A percentile compares a stretch with the other conserved stretches of the same genome.
These are phyloP conservation scores for Lanmaoa rubissima DNA, from an alignment of 768 basidiomycete genomes.

Conservation along the genomic window DNA sequence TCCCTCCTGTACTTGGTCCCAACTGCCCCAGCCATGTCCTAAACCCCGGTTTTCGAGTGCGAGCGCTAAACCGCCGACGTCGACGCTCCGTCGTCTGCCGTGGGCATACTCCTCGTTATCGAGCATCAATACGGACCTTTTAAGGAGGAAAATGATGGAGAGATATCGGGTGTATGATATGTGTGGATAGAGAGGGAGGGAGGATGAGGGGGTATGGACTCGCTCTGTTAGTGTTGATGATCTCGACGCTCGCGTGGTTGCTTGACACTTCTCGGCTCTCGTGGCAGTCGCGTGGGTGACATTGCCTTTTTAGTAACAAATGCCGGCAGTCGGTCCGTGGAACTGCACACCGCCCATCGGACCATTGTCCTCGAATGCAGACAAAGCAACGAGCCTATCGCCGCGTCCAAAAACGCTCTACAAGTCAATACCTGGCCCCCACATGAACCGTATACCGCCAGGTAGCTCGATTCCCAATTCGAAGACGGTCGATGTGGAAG, in stretches of 20 bases:
- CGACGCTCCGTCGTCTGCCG: slow-evolving; percentile 71
- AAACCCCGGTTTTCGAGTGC: slow-evolving; percentile 62
- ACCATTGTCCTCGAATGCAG: background rate
- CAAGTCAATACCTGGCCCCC: background rate
- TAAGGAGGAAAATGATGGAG: background rate
- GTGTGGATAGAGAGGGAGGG: background rate
- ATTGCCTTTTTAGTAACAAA: slow-evolving; percentile 20
- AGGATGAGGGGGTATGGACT: slow-evolving; percentile 8
- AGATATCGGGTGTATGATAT: background rate
- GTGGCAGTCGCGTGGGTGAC: slow-evolving; percentile 33
- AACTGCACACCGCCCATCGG: background rate
- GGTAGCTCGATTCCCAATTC: background rate
- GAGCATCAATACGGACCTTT: slow-evolving; percentile 19
- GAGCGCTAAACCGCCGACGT: slow-evolving; percentile 84
- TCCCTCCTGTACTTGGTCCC: slow-evolving; percentile 49
- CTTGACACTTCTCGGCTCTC: slow-evolving; percentile 36
- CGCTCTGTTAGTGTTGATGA: slow-evolving; percentile 25
- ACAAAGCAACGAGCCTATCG: background rate
- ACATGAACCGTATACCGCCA: background rate
- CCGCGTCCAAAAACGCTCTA: background rate
- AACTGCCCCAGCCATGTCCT: slow-evolving; percentile 71
- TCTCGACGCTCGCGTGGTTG: slow-evolving; percentile 37
- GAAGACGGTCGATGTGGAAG: background rate
- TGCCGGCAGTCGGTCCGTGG: slow-evolving; percentile 10
- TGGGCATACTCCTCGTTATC: slow-evolving; percentile 29